Evolutionary conservation across 768 basidiomycete genomes (phyloP), one percentile per base, ranked within the genome.

Genomic region (Hericium erinaceus): DNA sequence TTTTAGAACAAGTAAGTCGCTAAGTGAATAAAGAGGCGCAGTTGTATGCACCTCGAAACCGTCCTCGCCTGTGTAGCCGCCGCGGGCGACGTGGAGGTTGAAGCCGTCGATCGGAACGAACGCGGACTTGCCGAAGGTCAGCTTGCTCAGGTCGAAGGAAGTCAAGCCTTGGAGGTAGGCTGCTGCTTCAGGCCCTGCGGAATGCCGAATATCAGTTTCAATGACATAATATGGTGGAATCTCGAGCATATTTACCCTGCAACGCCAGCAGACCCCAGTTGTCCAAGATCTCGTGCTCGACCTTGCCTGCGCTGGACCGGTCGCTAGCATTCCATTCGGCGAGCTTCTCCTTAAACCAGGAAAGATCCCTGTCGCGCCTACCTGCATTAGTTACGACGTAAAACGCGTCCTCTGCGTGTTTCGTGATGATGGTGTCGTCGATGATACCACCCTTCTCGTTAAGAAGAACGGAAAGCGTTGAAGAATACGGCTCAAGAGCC

Each of bases 381-480:
- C 92, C 94, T 0, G 95, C 95, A 67, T 98, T 98, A 0, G 97
- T 99, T 24, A 99, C 95, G 56, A 98, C 88, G 67, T 98, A 99
- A 73, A 83, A 98, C 0, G 86, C 83, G 64, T 85, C 79, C 5
- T 79, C 66, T 0, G 84, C 79, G 68, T 95, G 92, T 65, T 91
- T 92, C 20, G 89, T 91, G 67, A 98, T 83, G 68, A 98, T 82
- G 18, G 88, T 89, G 69, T 99, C 97, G 72, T 99, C 95, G 56
- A 99, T 89, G 63, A 98, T 98, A 8, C 97, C 97, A 2, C 97
- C 95, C 1, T 77, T 67, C 54, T 89, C 84, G 70, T 97, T 98
- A 53, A 98, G 77, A 3, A 98, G 74, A 5, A 97, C 89, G 0
- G 91, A 92, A 13, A 99, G 82, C 0, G 93, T 92, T 0, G 92